phyloP scores from a whole-genome alignment of 2,329 filamentous ascomycete genomes.

The Cucurbitaria berberidis region DNA sequence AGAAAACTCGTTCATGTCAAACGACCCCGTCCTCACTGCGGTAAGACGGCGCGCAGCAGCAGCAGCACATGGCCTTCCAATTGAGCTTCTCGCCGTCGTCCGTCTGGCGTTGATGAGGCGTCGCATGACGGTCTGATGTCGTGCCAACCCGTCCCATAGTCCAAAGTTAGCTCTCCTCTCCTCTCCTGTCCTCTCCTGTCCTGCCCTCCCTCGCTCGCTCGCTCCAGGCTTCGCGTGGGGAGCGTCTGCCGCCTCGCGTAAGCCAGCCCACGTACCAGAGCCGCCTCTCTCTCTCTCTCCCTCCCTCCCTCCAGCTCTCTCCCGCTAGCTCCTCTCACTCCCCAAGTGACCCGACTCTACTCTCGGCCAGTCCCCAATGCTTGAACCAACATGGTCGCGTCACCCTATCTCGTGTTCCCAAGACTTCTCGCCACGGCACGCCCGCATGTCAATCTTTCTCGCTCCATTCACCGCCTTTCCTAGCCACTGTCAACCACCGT shows the following conservation, averaged over 20 bases:
- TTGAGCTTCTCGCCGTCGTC: constrained; percentile 2
- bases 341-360: not conserved
- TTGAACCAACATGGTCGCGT: constrained; percentile 7
- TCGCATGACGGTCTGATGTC: not conserved
- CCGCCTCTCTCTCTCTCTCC: too few relatives aligned
- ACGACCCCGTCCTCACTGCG: constrained; percentile 5
- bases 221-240: not conserved
- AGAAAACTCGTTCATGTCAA: constrained; percentile 31
- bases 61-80: too few relatives aligned
- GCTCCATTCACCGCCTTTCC: constrained; percentile 2
- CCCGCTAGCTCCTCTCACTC: not conserved
- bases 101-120: too few relatives aligned
- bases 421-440: constrained; percentile 4
- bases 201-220: not conserved
- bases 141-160: constrained; percentile 2
- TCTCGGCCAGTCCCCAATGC: too few relatives aligned
- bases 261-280: too few relatives aligned
- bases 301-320: too few relatives aligned
- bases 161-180: not conserved
- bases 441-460: constrained; percentile 1
- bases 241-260: not conserved
- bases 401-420: constrained; percentile 6
- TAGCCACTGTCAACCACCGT: not conserved
- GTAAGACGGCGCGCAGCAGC: constrained; percentile 3
- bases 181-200: too few relatives aligned